These are phyloP conservation scores for Alternaria gaisen DNA, from an alignment of 2,329 filamentous ascomycete genomes.

Conservation along the genomic window DNA sequence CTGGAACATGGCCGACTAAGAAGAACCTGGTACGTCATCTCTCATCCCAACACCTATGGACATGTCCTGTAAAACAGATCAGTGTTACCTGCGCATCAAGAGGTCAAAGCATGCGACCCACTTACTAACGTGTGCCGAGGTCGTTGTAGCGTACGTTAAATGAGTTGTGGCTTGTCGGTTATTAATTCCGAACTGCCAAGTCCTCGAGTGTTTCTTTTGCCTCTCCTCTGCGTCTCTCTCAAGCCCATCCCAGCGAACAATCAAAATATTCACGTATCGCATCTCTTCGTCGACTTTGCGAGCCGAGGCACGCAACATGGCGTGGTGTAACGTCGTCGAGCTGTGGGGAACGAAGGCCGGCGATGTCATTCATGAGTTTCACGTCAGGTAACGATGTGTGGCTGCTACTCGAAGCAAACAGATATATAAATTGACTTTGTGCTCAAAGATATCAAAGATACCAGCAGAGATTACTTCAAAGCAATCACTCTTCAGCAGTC, in stretches of 20 bases:
- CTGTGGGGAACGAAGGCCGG: constrained; percentile 1
- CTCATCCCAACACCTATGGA: no score
- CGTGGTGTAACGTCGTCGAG: neutral
- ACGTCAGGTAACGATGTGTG: constrained; percentile 1
- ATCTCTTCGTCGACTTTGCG: constrained; percentile 2
- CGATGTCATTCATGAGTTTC: constrained; percentile 3
- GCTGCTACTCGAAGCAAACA: neutral
- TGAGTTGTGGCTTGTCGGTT: neutral
- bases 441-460: neutral
- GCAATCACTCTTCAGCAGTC: neutral
- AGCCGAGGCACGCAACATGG: neutral
- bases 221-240: neutral
- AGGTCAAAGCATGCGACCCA: no score
- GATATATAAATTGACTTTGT: neutral
- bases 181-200: neutral
- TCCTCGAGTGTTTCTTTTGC: constrained; percentile 7
- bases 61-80: no score
- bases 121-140: no score
- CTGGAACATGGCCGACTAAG: no score
- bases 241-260: neutral
- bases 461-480: neutral
- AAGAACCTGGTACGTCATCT: no score
- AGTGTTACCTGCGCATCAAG: no score
- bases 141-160: no score
- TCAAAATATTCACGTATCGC: constrained; percentile 4